These are phyloP conservation scores for Pyrenula aspistea DNA, from an alignment of 495 filamentous ascomycete species.

Conservation along the genomic window DNA sequence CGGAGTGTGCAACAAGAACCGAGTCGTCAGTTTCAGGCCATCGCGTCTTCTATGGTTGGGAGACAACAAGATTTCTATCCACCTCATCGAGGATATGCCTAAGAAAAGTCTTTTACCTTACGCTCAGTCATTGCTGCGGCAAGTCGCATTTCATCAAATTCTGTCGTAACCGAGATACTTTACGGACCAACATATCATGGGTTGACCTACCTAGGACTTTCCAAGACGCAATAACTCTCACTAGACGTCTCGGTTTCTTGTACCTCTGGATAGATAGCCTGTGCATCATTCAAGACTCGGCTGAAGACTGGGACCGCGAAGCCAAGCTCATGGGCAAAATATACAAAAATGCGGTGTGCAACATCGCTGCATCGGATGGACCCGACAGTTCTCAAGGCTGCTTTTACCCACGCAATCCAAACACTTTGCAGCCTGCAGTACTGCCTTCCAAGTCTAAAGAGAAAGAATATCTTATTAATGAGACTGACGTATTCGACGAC, in stretches of 20 bases:
- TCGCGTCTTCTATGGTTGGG: too few relatives aligned
- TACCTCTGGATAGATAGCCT: constrained; percentile 29
- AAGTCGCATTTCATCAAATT: too few relatives aligned
- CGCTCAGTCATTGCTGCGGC: too few relatives aligned
- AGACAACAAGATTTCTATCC: too few relatives aligned
- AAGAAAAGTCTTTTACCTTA: too few relatives aligned
- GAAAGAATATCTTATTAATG: too few relatives aligned
- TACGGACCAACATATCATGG: too few relatives aligned
- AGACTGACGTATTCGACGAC: too few relatives aligned
- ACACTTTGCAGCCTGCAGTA: background rate
- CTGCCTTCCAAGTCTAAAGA: background rate
- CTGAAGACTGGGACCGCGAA: background rate
- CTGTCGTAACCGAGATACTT: too few relatives aligned
- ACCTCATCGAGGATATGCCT: too few relatives aligned
- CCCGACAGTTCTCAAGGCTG: background rate
- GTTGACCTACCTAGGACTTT: background rate
- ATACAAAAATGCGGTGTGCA: background rate
- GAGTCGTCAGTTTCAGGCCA: too few relatives aligned
- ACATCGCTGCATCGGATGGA: background rate
- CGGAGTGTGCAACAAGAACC: too few relatives aligned
- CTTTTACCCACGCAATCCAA: background rate
- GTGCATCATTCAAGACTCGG: constrained; percentile 10
- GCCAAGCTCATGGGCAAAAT: background rate
- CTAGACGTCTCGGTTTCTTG: constrained; percentile 27
- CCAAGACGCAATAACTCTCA: background rate